Percentiles rank a stretch among this genome's conserved stretches.
These are phyloP conservation scores for Phoenix dactylifera DNA, from an alignment of 176 grass and related monocot species.

Conservation along the genomic window DNA sequence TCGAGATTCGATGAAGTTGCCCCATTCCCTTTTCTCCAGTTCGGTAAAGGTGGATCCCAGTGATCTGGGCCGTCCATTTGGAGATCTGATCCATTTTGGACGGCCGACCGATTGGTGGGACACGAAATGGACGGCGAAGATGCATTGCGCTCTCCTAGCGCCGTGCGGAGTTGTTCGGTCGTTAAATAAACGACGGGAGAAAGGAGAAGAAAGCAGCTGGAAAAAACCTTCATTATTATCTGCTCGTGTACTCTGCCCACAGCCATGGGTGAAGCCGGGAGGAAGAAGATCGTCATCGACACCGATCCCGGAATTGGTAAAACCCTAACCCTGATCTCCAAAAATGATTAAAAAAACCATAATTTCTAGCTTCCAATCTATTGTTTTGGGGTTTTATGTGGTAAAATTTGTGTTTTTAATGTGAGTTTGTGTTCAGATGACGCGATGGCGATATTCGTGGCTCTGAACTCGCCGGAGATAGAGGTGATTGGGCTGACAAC, in stretches of 20 bases:
- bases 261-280: conserved; percentile 14
- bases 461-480: conserved; percentile 81
- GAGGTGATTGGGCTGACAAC: conserved; percentile 84
- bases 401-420: too few relatives aligned
- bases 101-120: neutral
- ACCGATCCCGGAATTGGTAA: conserved; percentile 72
- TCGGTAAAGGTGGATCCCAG: neutral
- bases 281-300: conserved; percentile 72
- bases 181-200: too few relatives aligned
- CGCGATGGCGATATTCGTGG: conserved; percentile 95
- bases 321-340: neutral
- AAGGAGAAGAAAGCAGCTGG: too few relatives aligned
- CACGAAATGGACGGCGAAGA: neutral
- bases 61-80: neutral
- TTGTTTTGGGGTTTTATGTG: too few relatives aligned
- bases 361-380: neutral
- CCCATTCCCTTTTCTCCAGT: too few relatives aligned
- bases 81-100: neutral
- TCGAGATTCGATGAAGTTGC: neutral
- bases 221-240: too few relatives aligned
- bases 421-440: conserved; percentile 38
- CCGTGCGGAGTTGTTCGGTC: neutral
- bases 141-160: neutral
- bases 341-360: neutral
- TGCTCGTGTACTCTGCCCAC: too few relatives aligned